Base-by-base conservation (phyloP, 805 yeast genomes). In the Maudiozyma serrabonitensis region DNA sequence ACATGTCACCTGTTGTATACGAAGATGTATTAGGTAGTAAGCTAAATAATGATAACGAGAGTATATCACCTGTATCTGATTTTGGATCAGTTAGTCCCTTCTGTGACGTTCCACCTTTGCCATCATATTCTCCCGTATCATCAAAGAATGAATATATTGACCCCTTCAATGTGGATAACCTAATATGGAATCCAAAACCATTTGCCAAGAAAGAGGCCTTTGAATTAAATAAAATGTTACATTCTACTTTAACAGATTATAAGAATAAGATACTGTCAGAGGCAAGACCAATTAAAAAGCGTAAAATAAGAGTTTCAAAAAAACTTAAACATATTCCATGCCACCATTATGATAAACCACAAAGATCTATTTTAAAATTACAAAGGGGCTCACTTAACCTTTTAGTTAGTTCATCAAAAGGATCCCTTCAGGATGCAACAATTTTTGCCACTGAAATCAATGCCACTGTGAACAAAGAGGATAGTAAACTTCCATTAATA, bases 381-480 rank as follows among this genome's bases (percentile, higher is more conserved):
- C 54, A 54, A 4, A 26, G 52, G 8, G 50, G 52, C 12, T 43
- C 57, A 23, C 48, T 63, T 41, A 63, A 61, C 48, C 49, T 61
- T 15, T 47, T 63, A 37, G 65, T 63, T 12, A 54, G 61, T 32
- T 60, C 68, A 5, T 57, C 64, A 12, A 58, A 54, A 41, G 66
- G 66, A 8, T 59, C 62, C 13, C 43, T 58, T 37, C 56, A 57
- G 43, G 66, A 63, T 47, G 68, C 68, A 6, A 62, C 68, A 25
- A 58, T 63, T 13, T 63, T 57, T 52, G 68, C 67, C 23, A 63
- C 68, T 9, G 68, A 63, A 49, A 61, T 63, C 1, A 63, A 63
- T 45, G 56, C 64, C 2, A 47, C 57, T 9, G 31, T 56, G n/a
- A 51, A 51, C 15, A 49, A 53, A 28, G 46, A 50, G 23, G 53